phyloP scores from a whole-genome alignment of 75 land plant genomes.

The Sequoia sempervirens region DNA sequence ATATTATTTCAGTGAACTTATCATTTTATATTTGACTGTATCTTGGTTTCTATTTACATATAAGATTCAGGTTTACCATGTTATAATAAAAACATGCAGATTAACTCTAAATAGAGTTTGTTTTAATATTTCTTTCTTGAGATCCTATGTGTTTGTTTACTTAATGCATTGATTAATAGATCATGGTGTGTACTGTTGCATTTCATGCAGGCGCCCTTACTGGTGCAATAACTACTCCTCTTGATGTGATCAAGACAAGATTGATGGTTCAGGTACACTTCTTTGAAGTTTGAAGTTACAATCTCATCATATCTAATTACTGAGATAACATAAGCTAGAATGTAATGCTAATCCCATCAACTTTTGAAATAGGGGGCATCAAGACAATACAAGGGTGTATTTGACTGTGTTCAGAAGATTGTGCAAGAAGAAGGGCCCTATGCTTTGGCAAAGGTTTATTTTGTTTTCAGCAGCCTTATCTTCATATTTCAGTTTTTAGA shows the following conservation, averaged over 20 bases:
- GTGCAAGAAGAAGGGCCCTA: constrained; percentile 72
- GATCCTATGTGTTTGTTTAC: background rate
- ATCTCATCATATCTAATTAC: background rate
- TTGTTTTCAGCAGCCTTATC: background rate
- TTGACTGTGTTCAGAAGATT: constrained; percentile 77
- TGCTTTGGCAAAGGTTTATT: constrained; percentile 63
- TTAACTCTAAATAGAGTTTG: background rate
- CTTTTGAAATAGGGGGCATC: constrained; percentile 47
- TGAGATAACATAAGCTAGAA: background rate
- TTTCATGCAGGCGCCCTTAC: constrained; percentile 77
- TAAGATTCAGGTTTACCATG: background rate
- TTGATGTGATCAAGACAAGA: constrained; percentile 95
- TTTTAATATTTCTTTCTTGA: background rate
- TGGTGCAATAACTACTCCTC: constrained; percentile 96
- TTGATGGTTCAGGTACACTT: constrained; percentile 85
- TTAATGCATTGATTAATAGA: background rate
- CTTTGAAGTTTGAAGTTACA: background rate
- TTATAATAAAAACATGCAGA: background rate
- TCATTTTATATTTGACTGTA: background rate
- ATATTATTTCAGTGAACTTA: background rate
- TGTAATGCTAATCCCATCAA: background rate
- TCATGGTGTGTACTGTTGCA: background rate
- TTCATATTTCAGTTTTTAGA: background rate
- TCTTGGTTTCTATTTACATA: background rate
- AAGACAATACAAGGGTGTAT: constrained; percentile 66